Conservation (phyloP, 2,329 filamentous ascomycete species). For the Fonsecaea nubica region DNA sequence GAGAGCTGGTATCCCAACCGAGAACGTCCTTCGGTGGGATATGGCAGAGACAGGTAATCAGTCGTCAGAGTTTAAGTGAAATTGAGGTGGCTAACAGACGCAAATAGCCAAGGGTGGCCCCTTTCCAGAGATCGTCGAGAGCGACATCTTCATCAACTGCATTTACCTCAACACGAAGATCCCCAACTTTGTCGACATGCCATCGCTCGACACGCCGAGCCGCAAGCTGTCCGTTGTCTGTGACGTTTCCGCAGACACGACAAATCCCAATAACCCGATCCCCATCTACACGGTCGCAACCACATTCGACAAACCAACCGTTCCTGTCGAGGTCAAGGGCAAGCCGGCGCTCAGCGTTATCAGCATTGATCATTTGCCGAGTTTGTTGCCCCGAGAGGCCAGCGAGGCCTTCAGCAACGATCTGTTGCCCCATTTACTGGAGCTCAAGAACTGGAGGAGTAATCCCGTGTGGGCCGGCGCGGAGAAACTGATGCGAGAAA, state of each 20-base stretch:
- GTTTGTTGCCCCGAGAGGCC: not conserved
- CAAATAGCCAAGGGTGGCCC: not conserved
- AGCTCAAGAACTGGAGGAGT: not conserved
- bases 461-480: not conserved
- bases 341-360: not conserved
- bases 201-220: not conserved
- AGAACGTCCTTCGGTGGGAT: conserved; percentile 76
- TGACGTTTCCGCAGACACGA: not conserved
- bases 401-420: not conserved
- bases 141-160: not conserved
- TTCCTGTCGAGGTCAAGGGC: not conserved
- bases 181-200: not conserved
- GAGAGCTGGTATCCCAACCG: conserved; percentile 73
- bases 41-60: conserved; percentile 73
- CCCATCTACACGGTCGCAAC: not conserved
- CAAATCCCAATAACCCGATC: not conserved
- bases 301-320: not conserved
- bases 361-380: not conserved
- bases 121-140: not conserved
- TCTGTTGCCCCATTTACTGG: not conserved
- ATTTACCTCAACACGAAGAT: not conserved
- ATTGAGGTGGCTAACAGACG: conserved; percentile 11
- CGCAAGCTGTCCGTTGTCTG: not conserved
- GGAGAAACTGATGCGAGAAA: not conserved
- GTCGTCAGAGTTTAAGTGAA: conserved; percentile 8